Base-by-base conservation (phyloP, 2,329 filamentous ascomycete species). In the Xylariaceae sp. region DNA sequence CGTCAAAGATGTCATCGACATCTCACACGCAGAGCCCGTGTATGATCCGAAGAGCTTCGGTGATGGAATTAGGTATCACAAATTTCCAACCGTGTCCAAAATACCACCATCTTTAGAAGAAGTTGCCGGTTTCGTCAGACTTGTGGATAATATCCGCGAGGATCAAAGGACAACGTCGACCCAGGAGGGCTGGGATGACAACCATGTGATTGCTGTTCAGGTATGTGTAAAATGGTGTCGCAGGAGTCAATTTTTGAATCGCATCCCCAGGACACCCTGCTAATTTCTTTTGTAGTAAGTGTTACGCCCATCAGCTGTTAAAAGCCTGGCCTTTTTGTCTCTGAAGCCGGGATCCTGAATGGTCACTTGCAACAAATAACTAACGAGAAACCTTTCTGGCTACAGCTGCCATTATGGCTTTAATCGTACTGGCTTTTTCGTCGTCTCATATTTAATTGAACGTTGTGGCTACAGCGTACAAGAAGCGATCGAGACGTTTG, bases 351-450 rank as follows among this genome's bases (percentile, higher is more conserved):
- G 22, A 28, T 7, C 4, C 22, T 28, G 4, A 28, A 28, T 28
- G 22, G 22, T 28, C 4, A 28, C 7, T 28, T 28, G 22, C 22
- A 28, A 28, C 4, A 28, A 28, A 28, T 28, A 28, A 28, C 22
- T 28, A 28, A 28, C 22, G 34, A 4, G 34, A 38, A 38, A 16
- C 16, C 34, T 10, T 38, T 16, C 13, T 38, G 4, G 5, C 87
- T 2, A 90, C 0, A 93, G 97, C 68, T 97, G 93, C 64, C 93
- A 97, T 65, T 97, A 97, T 62, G 93, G 93, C 0, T 97, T 95
- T 73, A 97, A 97, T 68, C 82, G 92, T 18, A 97, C 93, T 0
- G 93, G 93, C 0, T 96, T 93, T 68, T 89, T 97, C 66, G 83
- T 97, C 46, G 87, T 90, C 31, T 90, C 86, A 64, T 97, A 97